A percentile compares a stretch with the other conserved stretches of the same genome.
These are phyloP conservation scores for Pseudogymnoascus sp. DNA, from an alignment of 2,329 filamentous ascomycete genomes.

Conservation along the genomic window DNA sequence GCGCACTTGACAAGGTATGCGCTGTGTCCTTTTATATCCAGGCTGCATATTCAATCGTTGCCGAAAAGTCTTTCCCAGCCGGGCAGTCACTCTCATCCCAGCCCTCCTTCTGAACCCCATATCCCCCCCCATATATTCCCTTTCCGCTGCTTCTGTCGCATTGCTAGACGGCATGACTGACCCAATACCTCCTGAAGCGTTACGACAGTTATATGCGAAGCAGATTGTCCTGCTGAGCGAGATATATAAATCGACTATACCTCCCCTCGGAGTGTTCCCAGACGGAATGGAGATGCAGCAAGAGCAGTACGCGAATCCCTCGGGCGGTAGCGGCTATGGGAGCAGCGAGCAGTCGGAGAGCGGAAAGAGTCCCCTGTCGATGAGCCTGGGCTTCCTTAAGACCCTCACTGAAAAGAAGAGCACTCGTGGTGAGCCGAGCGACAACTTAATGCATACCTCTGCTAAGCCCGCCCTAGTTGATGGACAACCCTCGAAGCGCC, in stretches of 20 bases:
- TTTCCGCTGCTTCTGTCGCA: slow-evolving; percentile 1
- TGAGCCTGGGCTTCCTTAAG: slow-evolving; percentile 58
- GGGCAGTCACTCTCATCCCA: neutral
- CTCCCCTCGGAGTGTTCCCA: neutral
- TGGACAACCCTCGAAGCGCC: slow-evolving; percentile 76
- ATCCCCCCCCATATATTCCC: neutral
- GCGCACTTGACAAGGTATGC: slow-evolving; percentile 4
- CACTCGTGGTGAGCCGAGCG: slow-evolving; percentile 55
- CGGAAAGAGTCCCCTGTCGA: slow-evolving; percentile 26
- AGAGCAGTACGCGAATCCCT: slow-evolving; percentile 23
- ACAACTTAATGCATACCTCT: neutral
- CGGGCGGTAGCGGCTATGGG: slow-evolving; percentile 23
- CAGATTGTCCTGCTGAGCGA: slow-evolving; percentile 2
- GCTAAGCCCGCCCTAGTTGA: slow-evolving; percentile 40
- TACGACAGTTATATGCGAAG: slow-evolving; percentile 5
- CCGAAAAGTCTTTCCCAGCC: neutral
- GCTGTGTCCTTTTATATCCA: neutral
- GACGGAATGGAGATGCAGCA: slow-evolving; percentile 12
- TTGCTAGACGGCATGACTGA: slow-evolving; percentile 1
- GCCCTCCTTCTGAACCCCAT: neutral
- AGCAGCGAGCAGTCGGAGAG: slow-evolving; percentile 25
- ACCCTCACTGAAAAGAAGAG: slow-evolving; percentile 64
- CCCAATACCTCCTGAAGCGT: neutral
- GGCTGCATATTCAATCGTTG: neutral
- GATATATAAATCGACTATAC: slow-evolving; percentile 1